Evolutionary conservation across 495 filamentous ascomycete genomes (phyloP).

Genomic region (Tuber indicum): DNA sequence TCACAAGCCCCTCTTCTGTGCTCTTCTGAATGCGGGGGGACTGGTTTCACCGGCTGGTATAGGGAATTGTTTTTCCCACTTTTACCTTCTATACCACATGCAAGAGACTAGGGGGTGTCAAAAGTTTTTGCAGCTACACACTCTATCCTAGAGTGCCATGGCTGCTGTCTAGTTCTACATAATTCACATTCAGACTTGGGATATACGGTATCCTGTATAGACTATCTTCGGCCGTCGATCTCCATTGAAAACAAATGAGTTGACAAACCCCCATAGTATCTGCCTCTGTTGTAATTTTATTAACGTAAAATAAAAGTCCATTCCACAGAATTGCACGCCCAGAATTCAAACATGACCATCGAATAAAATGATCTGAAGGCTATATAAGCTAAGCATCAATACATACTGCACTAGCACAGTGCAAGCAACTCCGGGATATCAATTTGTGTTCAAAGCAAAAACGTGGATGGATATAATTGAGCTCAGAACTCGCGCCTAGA

Average conservation of each 20-base stretch:
- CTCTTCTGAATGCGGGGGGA: not conserved
- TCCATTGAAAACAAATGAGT: not conserved
- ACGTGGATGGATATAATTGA: constrained; percentile 5
- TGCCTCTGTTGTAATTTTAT: not conserved
- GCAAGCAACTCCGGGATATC: not conserved
- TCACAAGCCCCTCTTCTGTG: not conserved
- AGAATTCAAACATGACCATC: not conserved
- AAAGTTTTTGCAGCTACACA: not conserved
- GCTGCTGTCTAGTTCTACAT: not conserved
- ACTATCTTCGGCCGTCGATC: not conserved
- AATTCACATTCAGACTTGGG: not conserved
- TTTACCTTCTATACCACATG: not conserved
- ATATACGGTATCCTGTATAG: not conserved
- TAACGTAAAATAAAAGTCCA: not conserved
- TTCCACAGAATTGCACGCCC: constrained; percentile 6
- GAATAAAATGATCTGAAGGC: not conserved
- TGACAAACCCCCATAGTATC: not conserved
- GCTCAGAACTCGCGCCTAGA: not conserved
- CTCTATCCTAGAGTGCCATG: not conserved
- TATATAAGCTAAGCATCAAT: not conserved
- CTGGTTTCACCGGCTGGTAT: not conserved
- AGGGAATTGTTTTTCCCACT: not conserved
- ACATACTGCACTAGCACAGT: not conserved
- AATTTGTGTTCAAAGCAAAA: not conserved
- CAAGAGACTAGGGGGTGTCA: not conserved